Percentiles rank a stretch among this genome's conserved stretches.
Conservation (phyloP, 352 stramenopile species). For the Phytophthora pistaciae region DNA sequence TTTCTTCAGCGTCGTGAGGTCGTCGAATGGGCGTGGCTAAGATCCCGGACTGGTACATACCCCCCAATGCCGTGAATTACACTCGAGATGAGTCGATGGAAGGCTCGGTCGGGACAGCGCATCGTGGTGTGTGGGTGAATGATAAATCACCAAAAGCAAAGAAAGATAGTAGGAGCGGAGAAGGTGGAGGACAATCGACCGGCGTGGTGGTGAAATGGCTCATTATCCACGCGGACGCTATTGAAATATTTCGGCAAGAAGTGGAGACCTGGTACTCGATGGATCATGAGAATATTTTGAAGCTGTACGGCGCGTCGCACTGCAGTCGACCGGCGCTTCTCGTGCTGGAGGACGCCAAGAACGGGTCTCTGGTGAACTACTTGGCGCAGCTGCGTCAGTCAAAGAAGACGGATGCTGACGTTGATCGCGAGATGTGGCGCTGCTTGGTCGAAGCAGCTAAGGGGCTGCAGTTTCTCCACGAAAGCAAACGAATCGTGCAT, state of each 20-base stretch:
- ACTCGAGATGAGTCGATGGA: slow-evolving; percentile 11
- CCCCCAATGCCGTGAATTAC: slow-evolving; percentile 29
- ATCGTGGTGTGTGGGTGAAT: slow-evolving; percentile 28
- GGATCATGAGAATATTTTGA: slow-evolving; percentile 35
- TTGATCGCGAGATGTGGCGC: slow-evolving; percentile 5
- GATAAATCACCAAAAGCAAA: slow-evolving; percentile 11
- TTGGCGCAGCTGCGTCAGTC: slow-evolving; percentile 5
- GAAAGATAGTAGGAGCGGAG: slow-evolving; percentile 14
- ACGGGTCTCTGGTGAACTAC: slow-evolving; percentile 24
- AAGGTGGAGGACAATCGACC: neutral
- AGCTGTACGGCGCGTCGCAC: slow-evolving; percentile 37
- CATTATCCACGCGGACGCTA: slow-evolving; percentile 25
- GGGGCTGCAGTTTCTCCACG: slow-evolving; percentile 64
- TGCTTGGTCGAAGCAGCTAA: slow-evolving; percentile 17
- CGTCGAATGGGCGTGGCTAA: slow-evolving; percentile 40
- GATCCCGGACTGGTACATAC: slow-evolving; percentile 44
- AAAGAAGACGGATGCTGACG: neutral
- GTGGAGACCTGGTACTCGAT: slow-evolving; percentile 37
- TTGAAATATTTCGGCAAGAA: slow-evolving; percentile 39
- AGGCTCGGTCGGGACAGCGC: slow-evolving; percentile 16
- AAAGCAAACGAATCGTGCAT: slow-evolving; percentile 14
- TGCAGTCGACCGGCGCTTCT: slow-evolving; percentile 33
- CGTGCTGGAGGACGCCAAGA: slow-evolving; percentile 29
- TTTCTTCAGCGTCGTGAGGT: slow-evolving; percentile 42
- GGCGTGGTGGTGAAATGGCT: slow-evolving; percentile 28